Evolutionary conservation across 345 rosid species (phyloP).

Genomic region (Limnanthes douglasii): DNA sequence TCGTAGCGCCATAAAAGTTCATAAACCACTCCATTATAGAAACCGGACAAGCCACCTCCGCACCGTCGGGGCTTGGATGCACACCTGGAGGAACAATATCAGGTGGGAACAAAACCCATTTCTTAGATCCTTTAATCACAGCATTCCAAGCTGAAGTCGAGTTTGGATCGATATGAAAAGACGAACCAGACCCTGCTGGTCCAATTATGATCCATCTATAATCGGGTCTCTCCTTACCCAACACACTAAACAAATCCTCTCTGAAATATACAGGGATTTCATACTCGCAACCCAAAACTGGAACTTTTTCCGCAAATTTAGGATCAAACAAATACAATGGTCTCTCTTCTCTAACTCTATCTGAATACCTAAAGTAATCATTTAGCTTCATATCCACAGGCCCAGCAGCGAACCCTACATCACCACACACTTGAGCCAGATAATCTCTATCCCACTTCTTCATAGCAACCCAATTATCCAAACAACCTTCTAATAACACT

Average conservation of each 20-base stretch:
- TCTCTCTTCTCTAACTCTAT: slow-evolving; percentile 70
- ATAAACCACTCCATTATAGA: slow-evolving; percentile 97
- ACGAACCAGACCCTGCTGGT: slow-evolving; percentile 91
- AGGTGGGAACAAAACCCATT: slow-evolving; percentile 93
- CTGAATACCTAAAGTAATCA: slow-evolving; percentile 62
- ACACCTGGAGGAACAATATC: slow-evolving; percentile 93
- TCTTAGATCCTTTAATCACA: slow-evolving; percentile 80
- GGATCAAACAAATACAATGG: slow-evolving; percentile 95
- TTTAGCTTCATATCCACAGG: slow-evolving; percentile 78
- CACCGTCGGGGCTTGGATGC: slow-evolving; percentile 92
- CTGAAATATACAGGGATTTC: slow-evolving; percentile 69
- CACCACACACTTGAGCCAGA: slow-evolving; percentile 35
- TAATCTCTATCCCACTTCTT: slow-evolving; percentile 65
- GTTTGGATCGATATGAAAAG: slow-evolving; percentile 97
- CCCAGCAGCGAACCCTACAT: slow-evolving; percentile 55
- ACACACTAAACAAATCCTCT: slow-evolving; percentile 77
- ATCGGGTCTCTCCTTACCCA: slow-evolving; percentile 78
- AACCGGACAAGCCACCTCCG: slow-evolving; percentile 96
- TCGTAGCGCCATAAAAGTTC: slow-evolving; percentile 87
- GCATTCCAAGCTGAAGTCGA: slow-evolving; percentile 99
- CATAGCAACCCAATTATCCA: slow-evolving; percentile 60
- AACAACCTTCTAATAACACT: slow-evolving; percentile 76
- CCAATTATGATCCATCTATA: slow-evolving; percentile 93
- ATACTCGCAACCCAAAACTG: slow-evolving; percentile 45
- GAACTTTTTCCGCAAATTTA: slow-evolving; percentile 67